A percentile compares a stretch with the other conserved stretches of the same genome.
Evolutionary conservation across 2,329 filamentous ascomycete species (phyloP).

Genomic region (Pseudogymnoascus sp.): DNA sequence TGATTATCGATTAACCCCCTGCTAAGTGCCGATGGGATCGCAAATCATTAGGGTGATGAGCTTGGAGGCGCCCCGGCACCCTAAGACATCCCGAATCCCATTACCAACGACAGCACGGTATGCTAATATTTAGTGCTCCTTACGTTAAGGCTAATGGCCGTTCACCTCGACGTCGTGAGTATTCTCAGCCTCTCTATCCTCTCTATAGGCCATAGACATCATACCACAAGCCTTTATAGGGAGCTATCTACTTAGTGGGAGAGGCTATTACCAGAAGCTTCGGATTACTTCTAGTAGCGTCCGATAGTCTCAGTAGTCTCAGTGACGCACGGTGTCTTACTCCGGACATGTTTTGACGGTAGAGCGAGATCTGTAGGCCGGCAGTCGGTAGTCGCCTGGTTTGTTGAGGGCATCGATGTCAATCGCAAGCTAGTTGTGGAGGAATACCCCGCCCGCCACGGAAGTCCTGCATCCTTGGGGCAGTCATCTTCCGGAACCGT

Average conservation of each 20-base stretch:
- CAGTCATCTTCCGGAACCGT: background rate
- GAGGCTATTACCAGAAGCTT: background rate
- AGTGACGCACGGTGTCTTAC: background rate
- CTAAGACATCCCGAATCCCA: background rate
- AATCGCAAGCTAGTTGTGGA: background rate
- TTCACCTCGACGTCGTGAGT: background rate
- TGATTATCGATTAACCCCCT: background rate
- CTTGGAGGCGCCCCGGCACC: background rate
- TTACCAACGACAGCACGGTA: background rate
- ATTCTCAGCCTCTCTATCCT: background rate
- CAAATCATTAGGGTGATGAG: background rate
- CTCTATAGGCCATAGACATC: background rate
- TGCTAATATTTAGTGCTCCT: background rate
- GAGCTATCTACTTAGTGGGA: background rate
- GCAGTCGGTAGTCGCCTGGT: background rate
- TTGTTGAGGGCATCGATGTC: constrained; percentile 1
- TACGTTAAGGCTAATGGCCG: background rate
- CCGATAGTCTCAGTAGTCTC: background rate
- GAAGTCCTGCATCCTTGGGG: background rate
- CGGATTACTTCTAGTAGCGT: background rate
- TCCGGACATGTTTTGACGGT: background rate
- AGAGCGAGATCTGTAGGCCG: background rate
- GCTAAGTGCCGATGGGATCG: background rate
- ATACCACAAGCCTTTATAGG: background rate
- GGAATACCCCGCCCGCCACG: background rate